Evolutionary conservation across 75 land plant species (phyloP).

Genomic region (Selaginella moellendorffii): DNA sequence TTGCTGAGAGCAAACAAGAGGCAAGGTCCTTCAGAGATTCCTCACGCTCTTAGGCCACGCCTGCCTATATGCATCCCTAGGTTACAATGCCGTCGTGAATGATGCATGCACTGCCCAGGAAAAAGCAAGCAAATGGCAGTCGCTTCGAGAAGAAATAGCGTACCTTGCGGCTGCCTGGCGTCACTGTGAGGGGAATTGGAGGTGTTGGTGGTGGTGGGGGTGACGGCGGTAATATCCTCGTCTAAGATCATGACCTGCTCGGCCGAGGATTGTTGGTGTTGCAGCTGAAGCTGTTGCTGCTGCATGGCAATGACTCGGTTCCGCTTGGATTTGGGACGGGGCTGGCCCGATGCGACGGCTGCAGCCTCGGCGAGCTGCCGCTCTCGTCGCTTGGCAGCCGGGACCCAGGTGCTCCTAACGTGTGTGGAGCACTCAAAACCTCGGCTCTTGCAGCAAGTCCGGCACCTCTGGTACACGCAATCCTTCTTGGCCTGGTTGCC

Average conservation of each 20-base stretch:
- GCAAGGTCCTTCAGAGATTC: too few relatives aligned
- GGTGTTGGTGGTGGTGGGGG: conserved; percentile 2
- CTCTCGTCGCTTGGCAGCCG: conserved; percentile 3
- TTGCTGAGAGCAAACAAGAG: too few relatives aligned
- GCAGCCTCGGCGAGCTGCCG: conserved; percentile 3
- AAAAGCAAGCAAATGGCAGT: too few relatives aligned
- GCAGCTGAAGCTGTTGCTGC: background rate
- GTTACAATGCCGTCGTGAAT: too few relatives aligned
- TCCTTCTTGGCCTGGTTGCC: conserved; percentile 9
- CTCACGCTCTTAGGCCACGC: too few relatives aligned
- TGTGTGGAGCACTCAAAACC: conserved; percentile 5
- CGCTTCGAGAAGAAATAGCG: too few relatives aligned
- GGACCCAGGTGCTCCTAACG: conserved; percentile 9
- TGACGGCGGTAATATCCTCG: background rate
- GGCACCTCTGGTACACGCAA: conserved; percentile 3
- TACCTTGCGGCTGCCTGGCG: background rate
- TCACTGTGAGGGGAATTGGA: conserved; percentile 9
- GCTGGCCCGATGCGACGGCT: conserved; percentile 4
- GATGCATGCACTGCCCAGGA: too few relatives aligned
- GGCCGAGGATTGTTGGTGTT: background rate
- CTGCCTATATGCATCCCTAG: too few relatives aligned
- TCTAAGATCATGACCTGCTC: background rate
- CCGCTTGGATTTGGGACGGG: conserved; percentile 3
- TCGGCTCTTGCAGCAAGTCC: conserved; percentile 3
- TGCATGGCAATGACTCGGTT: background rate